Conservation (phyloP, 163 green algal species). For the Chlamydomonas reinhardtii region DNA sequence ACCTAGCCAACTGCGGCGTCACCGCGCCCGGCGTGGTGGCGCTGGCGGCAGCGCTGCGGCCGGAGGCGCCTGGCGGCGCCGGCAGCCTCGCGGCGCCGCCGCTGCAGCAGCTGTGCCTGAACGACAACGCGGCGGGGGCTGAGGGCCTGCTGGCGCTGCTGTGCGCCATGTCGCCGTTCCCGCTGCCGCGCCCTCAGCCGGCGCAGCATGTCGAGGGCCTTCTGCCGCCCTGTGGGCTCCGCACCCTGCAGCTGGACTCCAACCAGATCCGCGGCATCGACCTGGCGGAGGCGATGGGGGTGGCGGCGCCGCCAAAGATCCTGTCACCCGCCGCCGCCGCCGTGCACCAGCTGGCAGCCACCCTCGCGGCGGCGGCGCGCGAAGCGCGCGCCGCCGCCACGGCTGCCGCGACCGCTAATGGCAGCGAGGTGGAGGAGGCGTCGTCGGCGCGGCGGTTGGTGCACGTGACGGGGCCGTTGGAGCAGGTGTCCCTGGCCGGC, state of each 20-base stretch:
- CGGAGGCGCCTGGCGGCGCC: background rate
- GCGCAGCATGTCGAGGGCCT: too few species aligned
- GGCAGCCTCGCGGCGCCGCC: background rate
- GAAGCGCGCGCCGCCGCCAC: too few species aligned
- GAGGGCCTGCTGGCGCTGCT: constrained; percentile 14
- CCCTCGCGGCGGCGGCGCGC: too few species aligned
- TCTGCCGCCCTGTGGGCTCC: background rate
- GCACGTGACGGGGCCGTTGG: constrained; percentile 7
- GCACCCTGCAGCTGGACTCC: constrained; percentile 2
- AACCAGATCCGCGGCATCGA: constrained; percentile 20
- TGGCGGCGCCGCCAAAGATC: background rate
- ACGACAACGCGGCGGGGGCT: constrained; percentile 1
- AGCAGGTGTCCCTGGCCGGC: constrained; percentile 30
- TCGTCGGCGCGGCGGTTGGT: too few species aligned
- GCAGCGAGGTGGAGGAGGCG: too few species aligned
- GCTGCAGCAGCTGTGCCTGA: constrained; percentile 19
- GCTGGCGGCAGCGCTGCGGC: constrained; percentile 1
- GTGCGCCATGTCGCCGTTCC: background rate
- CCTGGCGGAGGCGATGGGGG: constrained; percentile 13
- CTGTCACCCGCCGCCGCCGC: background rate
- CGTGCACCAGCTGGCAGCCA: background rate
- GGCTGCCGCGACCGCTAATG: too few species aligned
- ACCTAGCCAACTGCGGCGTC: constrained; percentile 30
- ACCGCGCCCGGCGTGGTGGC: background rate
- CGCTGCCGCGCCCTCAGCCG: too few species aligned